These are phyloP conservation scores for Fusarium udum DNA, from an alignment of 2,329 filamentous ascomycete species.

Conservation along the genomic window DNA sequence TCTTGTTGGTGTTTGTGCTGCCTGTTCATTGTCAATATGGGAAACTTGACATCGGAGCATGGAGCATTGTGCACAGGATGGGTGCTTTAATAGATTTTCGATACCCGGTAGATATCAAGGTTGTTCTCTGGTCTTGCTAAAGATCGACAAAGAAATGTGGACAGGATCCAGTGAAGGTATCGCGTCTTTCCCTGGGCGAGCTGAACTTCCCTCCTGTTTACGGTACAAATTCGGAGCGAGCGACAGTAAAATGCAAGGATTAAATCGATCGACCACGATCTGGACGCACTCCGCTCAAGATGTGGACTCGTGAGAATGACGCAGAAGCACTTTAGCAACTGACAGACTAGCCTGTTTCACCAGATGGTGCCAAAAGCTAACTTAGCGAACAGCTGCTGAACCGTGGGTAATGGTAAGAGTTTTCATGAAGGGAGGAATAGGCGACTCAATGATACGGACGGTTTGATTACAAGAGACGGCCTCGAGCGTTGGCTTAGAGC, in stretches of 20 bases:
- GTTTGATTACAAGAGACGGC: conserved; percentile 35
- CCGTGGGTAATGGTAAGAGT: conserved; percentile 10
- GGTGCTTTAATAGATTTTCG: neutral
- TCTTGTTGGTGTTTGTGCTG: neutral
- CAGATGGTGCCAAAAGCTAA: conserved; percentile 41
- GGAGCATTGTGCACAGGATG: neutral
- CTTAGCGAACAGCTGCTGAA: conserved; percentile 33
- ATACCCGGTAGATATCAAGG: neutral
- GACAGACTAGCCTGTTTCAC: neutral
- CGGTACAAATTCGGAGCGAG: conserved; percentile 48
- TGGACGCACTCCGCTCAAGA: conserved; percentile 45
- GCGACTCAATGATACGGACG: conserved; percentile 33
- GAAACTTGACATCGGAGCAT: neutral
- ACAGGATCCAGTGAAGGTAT: conserved; percentile 22
- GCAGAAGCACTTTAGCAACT: conserved; percentile 5
- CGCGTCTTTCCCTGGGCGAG: conserved; percentile 31
- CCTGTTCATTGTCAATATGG: neutral
- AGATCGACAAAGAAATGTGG: neutral
- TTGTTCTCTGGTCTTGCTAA: neutral
- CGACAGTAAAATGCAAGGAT: neutral
- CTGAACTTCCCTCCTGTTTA: conserved; percentile 54
- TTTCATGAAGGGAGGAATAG: conserved; percentile 39
- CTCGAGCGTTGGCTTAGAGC: conserved; percentile 37
- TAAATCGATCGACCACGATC: conserved; percentile 37
- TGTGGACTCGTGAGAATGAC: neutral